Conservation (phyloP, 1,284 basidiomycete genomes). For the Microstroma glucosiphilum region DNA sequence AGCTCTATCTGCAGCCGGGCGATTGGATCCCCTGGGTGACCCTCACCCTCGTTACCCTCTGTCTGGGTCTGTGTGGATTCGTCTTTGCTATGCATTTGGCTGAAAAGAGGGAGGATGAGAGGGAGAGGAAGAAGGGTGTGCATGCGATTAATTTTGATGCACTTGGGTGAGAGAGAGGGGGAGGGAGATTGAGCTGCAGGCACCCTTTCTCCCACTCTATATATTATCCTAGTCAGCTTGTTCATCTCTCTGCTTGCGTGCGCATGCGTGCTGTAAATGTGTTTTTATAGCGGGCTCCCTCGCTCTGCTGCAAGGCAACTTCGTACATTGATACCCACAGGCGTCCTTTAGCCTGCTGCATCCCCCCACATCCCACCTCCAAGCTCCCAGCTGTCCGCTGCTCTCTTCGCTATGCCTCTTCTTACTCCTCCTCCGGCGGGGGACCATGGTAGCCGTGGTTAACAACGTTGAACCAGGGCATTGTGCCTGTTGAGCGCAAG, state of each 20-base stretch:
- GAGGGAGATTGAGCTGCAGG: background rate
- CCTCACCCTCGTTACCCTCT: slow-evolving; percentile 70
- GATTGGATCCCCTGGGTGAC: slow-evolving; percentile 98
- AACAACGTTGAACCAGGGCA: slow-evolving; percentile 50
- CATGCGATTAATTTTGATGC: slow-evolving; percentile 97
- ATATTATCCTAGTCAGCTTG: no score
- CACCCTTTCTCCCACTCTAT: no score
- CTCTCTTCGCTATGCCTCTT: no score
- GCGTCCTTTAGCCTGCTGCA: no score
- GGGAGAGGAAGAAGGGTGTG: slow-evolving; percentile 74
- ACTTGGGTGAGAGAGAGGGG: slow-evolving; percentile 49
- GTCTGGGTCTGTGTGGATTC: slow-evolving; percentile 68
- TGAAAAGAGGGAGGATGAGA: slow-evolving; percentile 91
- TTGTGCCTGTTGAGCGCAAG: slow-evolving; percentile 21
- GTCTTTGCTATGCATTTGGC: slow-evolving; percentile 81
- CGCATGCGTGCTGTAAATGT: no score
- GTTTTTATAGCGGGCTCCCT: no score
- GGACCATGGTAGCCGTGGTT: slow-evolving; percentile 44
- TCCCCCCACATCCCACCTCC: no score
- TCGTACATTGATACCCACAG: no score
- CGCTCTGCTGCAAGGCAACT: no score
- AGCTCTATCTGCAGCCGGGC: slow-evolving; percentile 85
- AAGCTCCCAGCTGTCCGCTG: no score
- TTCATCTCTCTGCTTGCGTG: no score
- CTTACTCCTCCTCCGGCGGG: no score